Evolutionary conservation across 176 grass and related monocot genomes (phyloP), one percentile per base, ranked within the genome.

Genomic region (Aegilops sharonensis): DNA sequence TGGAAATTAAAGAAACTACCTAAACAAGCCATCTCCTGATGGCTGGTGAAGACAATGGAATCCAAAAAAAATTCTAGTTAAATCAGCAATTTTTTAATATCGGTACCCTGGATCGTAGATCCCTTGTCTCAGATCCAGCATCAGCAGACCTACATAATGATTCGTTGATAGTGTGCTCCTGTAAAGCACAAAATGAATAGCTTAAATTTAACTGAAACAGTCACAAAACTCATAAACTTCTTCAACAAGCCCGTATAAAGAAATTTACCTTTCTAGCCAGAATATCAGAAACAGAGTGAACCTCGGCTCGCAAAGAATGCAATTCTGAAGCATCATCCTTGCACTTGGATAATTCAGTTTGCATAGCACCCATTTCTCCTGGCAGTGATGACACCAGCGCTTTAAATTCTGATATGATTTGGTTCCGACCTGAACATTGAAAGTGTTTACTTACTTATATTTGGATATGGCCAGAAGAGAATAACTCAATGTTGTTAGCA

Each of bases 331-430:
- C 66, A 73, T 74, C 90, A 57, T 93, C 83, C 89, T 94, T 99
- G 81, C 94, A 68, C 84, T 90, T 94, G 59, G 84, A 83, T 37
- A 94, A 57, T 90, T 99, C 92, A 78, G 57, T 89, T 93, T 99
- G 97, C 89, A 97, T 88, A 11, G 85, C 64, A 20, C 50, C 77
- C 97, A 99, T 97, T 90, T 91, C 87, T 67, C 81, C 90, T 52
- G 94, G 92, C 29, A 99, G 34, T 29, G 92, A 99, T 75, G 92
- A 89, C 32, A 87, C 90, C 32, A 97, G 85, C 81, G 82, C 85
- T 89, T 87, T 94, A 83, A 99, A 99, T 81, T 97, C 84, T 80
- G 89, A 50, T 27, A 99, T 94, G 86, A 97, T 89, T 86, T 99
- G 88, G 52, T 94, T 97, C 83, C 94, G 91, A 77, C 94, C 97